Conservation (phyloP, 345 rosid genomes). For the Eucalyptus decipiens region DNA sequence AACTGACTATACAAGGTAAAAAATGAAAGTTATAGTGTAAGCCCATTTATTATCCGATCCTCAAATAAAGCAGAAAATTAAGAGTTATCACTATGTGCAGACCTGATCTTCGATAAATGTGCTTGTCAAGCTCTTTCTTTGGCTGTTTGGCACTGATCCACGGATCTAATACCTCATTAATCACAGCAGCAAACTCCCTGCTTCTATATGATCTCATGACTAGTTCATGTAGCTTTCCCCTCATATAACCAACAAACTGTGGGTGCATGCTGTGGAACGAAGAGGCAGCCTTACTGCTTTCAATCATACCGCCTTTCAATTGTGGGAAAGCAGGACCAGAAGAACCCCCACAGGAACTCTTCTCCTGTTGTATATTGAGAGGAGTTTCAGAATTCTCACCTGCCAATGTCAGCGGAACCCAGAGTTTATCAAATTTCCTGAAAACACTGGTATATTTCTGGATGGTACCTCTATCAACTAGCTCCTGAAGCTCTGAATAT, state of each 20-base stretch:
- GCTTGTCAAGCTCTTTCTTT: slow-evolving; percentile 76
- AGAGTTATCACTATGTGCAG: not conserved
- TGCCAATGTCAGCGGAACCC: slow-evolving; percentile 68
- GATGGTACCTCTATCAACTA: slow-evolving; percentile 65
- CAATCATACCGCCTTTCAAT: slow-evolving; percentile 4
- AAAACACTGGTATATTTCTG: slow-evolving; percentile 70
- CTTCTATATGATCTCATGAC: slow-evolving; percentile 95
- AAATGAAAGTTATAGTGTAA: not conserved
- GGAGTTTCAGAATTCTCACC: slow-evolving; percentile 24
- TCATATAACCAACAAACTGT: slow-evolving; percentile 86
- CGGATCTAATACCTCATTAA: slow-evolving; percentile 94
- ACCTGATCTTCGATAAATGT: slow-evolving; percentile 76
- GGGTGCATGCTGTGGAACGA: slow-evolving; percentile 69
- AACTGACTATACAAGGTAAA: not conserved
- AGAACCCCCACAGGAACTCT: slow-evolving; percentile 23
- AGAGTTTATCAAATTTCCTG: slow-evolving; percentile 78
- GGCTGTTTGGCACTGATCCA: slow-evolving; percentile 96
- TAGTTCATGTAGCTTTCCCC: slow-evolving; percentile 91
- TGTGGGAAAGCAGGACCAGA: slow-evolving; percentile 16
- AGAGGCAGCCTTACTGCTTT: slow-evolving; percentile 10
- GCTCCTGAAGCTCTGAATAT: slow-evolving; percentile 57
- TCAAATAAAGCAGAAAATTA: not conserved
- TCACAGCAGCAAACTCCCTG: slow-evolving; percentile 92
- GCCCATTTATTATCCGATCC: not conserved
- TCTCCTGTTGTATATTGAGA: slow-evolving; percentile 16